A percentile compares a stretch with the other conserved stretches of the same genome.
phyloP scores from a whole-genome alignment of 2,329 filamentous ascomycete species.

The Rachicladosporium sp. region DNA sequence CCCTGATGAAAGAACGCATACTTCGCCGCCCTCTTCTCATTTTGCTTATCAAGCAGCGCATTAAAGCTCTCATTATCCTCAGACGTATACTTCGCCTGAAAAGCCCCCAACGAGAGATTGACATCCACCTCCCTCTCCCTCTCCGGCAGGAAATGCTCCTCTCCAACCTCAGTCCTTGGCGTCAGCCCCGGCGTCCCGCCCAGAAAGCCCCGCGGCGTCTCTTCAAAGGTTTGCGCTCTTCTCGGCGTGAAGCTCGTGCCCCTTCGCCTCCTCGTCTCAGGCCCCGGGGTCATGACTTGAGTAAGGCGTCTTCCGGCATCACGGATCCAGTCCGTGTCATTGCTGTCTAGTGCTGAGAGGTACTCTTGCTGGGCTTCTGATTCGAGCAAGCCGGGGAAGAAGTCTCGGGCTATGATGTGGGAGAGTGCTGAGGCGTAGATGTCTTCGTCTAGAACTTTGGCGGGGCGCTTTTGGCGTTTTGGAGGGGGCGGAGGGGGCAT shows the following conservation, averaged over 20 bases:
- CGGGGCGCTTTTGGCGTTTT: constrained; percentile 85
- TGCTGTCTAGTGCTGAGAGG: constrained; percentile 77
- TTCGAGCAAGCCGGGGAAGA: constrained; percentile 84
- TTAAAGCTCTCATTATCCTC: constrained; percentile 98
- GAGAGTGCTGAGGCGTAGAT: constrained; percentile 82
- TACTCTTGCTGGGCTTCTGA: constrained; percentile 84
- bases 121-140: constrained; percentile 49
- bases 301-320: constrained; percentile 53
- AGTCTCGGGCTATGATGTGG: constrained; percentile 90
- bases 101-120: constrained; percentile 68
- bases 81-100: constrained; percentile 88
- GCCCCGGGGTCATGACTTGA: constrained; percentile 71
- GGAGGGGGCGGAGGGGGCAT: constrained; percentile 87
- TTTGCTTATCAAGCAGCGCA: constrained; percentile 79
- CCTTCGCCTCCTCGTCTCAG: constrained; percentile 31
- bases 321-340: constrained; percentile 73
- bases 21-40: constrained; percentile 69
- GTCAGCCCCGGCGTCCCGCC: constrained; percentile 59
- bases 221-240: constrained; percentile 9
- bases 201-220: constrained; percentile 37
- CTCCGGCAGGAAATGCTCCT: constrained; percentile 16
- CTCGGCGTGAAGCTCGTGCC: constrained; percentile 25
- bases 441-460: constrained; percentile 83
- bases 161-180: constrained; percentile 25
- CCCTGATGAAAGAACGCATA: constrained; percentile 80